These are phyloP conservation scores for Furcasterigmium sp. DNA, from an alignment of 2,329 filamentous ascomycete species.

Conservation along the genomic window DNA sequence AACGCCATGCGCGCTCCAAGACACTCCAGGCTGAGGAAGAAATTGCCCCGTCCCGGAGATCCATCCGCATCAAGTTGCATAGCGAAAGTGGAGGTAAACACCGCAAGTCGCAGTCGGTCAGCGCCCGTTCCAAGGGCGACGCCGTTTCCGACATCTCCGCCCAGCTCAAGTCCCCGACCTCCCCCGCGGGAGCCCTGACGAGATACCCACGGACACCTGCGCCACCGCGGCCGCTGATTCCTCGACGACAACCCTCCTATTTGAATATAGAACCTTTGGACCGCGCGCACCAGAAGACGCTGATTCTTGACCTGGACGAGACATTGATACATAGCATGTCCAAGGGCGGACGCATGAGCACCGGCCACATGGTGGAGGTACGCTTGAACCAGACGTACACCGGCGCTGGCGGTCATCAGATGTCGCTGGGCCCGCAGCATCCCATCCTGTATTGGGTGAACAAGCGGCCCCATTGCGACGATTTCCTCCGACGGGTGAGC, in stretches of 20 bases:
- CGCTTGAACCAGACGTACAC: conserved; percentile 71
- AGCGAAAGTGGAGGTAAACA: conserved; percentile 78
- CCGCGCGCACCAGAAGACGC: conserved; percentile 72
- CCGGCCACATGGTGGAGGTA: conserved; percentile 98
- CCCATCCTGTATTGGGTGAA: conserved; percentile 98
- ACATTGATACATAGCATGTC: conserved; percentile 97
- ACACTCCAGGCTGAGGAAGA: conserved; percentile 58
- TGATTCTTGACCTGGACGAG: conserved; percentile 94
- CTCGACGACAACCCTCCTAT: conserved; percentile 84
- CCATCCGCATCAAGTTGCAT: conserved; percentile 86
- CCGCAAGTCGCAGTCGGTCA: conserved; percentile 51
- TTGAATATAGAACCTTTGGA: conserved; percentile 52
- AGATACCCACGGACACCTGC: conserved; percentile 88
- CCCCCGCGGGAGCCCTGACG: conserved; percentile 68
- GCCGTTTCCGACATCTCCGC: conserved; percentile 57
- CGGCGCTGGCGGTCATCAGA: conserved; percentile 57
- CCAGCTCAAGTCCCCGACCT: conserved; percentile 90
- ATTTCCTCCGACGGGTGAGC: conserved; percentile 79
- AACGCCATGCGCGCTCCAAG: conserved; percentile 58
- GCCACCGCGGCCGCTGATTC: conserved; percentile 84
- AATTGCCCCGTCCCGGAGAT: conserved; percentile 63
- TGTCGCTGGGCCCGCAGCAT: conserved; percentile 75
- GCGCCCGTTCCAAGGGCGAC: conserved; percentile 34
- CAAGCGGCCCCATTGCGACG: conserved; percentile 94
- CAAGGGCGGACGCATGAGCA: conserved; percentile 91